These are phyloP conservation scores for Rubia balearica DNA, from an alignment of 305 asterid species.

Conservation along the genomic window DNA sequence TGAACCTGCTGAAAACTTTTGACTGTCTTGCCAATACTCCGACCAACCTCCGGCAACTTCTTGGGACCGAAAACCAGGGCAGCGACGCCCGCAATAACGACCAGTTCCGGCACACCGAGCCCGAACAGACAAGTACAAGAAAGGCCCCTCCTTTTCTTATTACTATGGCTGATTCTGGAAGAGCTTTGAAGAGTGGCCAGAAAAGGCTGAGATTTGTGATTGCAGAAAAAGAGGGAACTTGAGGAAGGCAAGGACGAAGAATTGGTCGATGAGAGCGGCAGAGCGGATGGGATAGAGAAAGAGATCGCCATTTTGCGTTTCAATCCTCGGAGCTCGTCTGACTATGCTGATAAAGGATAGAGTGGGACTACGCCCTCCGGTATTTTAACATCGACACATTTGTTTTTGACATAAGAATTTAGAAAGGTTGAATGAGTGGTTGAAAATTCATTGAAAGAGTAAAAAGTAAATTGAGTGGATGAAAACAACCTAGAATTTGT, in stretches of 20 bases:
- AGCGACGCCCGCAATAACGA: slow-evolving; percentile 74
- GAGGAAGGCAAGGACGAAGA: slow-evolving; percentile 45
- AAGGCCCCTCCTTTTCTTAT: slow-evolving; percentile 29
- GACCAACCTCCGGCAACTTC: slow-evolving; percentile 79
- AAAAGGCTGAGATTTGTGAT: slow-evolving; percentile 21
- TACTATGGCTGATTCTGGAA: slow-evolving; percentile 15
- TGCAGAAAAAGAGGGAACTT: slow-evolving; percentile 52
- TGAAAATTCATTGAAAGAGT: too few species aligned
- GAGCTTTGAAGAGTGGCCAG: slow-evolving; percentile 26
- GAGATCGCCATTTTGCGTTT: slow-evolving; percentile 21
- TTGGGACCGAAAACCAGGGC: slow-evolving; percentile 85
- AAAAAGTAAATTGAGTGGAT: too few species aligned
- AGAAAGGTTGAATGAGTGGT: too few species aligned
- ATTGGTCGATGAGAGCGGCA: slow-evolving; percentile 22
- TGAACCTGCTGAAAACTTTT: slow-evolving; percentile 89
- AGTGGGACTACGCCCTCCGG: too few species aligned
- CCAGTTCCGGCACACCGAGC: slow-evolving; percentile 92
- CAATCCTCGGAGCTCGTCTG: not conserved
- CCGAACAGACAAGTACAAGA: slow-evolving; percentile 75
- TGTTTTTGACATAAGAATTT: too few species aligned
- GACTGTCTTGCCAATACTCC: slow-evolving; percentile 76
- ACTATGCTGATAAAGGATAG: not conserved
- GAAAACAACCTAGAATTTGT: too few species aligned
- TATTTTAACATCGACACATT: too few species aligned
- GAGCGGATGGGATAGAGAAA: slow-evolving; percentile 12